These are phyloP conservation scores for Neofusicoccum sp. DNA, from an alignment of 2,329 filamentous ascomycete genomes.

Conservation along the genomic window DNA sequence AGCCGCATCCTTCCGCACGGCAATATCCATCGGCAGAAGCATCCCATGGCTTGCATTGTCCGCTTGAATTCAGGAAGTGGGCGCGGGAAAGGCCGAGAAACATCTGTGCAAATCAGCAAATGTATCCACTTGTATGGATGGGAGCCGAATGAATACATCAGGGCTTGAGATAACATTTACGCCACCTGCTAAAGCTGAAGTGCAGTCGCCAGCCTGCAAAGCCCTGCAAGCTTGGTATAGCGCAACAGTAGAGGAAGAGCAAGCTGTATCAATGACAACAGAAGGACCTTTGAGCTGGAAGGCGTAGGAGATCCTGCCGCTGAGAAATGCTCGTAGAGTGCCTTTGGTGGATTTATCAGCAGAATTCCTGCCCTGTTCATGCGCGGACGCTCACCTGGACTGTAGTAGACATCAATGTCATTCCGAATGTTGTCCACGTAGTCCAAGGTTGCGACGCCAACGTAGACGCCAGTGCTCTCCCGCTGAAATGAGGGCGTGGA, in stretches of 20 bases:
- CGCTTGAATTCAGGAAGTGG: conserved; percentile 44
- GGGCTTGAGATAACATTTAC: conserved; percentile 33
- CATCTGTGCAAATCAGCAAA: conserved; percentile 18
- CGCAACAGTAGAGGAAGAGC: conserved; percentile 26
- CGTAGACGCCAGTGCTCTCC: conserved; percentile 32
- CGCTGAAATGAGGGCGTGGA: conserved; percentile 23
- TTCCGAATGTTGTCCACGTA: conserved; percentile 31
- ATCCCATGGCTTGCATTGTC: conserved; percentile 43
- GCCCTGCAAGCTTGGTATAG: conserved; percentile 28
- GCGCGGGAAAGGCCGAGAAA: conserved; percentile 36
- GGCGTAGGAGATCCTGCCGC: conserved; percentile 21
- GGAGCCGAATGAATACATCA: conserved; percentile 22
- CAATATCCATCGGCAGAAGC: conserved; percentile 51
- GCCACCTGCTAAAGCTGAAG: conserved; percentile 35
- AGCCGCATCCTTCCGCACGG: conserved; percentile 49
- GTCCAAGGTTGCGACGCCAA: conserved; percentile 33
- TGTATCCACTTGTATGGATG: conserved; percentile 29
- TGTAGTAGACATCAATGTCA: conserved; percentile 7
- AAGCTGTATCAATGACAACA: conserved; percentile 27
- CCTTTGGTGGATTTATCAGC: conserved; percentile 28
- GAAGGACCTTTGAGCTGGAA: conserved; percentile 22
- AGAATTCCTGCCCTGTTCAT: conserved; percentile 22
- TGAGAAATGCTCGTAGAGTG: conserved; percentile 20
- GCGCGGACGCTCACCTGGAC: background rate
- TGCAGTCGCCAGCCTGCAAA: conserved; percentile 29